Evolutionary conservation across 176 grass and related monocot genomes (phyloP), one percentile per base, ranked within the genome.

Genomic region (Eleusine coracana): DNA sequence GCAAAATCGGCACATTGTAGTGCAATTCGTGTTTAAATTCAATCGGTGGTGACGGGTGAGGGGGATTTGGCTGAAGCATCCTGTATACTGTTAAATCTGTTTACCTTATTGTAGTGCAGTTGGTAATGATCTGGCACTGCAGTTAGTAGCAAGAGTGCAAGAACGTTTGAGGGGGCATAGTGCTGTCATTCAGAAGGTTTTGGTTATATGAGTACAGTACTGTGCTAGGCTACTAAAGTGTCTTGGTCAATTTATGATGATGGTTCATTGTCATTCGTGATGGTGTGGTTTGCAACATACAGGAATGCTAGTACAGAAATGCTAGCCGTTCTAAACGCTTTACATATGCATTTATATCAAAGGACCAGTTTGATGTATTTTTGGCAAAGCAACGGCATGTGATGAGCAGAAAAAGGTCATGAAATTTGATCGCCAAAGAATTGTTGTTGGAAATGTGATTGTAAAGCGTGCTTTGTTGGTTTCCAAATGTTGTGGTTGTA

Each of bases 41-140:
- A 37, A 77, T 72, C 29, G 60, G 58, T 25, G 25, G 25, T 25
- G 25, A 25, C 25, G 49, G 12, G 11, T 18, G 10, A 7, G 34
- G 76, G n/a, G 52, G 40, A 21, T 72, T 70, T 76, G 80, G 77
- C 77, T 85, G 77, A 80, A 85, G 70, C 77, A 70, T 68, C 58
- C 38, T 76, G 73, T 66, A 65, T 66, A 65, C 65, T 77, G 64
- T 17, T 7, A 46, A 28, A 46, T 44, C 37, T 52, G 15, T 52
- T 52, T 5, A 52, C 50, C 50, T 5, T 4, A 16, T 52, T 17
- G 50, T 3, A 51, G 13, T 51, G 52, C 48, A 14, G 12, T 54
- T 55, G 20, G 52, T 55, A 55, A 1, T 2, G 87, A 46, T 82
- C 27, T 6, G 87, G 54, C 54, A 56, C 31, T 34, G 31, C 31